Conservation (phyloP, 75 land plant species). For the Pinus tabuliformis region DNA sequence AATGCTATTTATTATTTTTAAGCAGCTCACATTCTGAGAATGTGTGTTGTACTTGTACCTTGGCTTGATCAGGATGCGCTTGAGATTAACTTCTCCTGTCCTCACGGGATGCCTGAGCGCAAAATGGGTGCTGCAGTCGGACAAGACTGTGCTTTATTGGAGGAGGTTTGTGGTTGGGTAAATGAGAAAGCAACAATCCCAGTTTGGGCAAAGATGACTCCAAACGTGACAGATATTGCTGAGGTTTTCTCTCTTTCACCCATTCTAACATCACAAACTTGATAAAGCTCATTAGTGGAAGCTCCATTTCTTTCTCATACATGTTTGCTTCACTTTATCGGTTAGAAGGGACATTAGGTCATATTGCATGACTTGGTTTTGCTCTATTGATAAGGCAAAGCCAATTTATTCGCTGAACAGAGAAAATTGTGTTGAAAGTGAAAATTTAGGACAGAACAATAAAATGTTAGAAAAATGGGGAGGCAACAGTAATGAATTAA, state of each 20-base stretch:
- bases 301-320: neutral
- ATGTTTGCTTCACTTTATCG: neutral
- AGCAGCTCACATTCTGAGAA: slow-evolving; percentile 2
- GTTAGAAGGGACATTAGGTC: neutral
- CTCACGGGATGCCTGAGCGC: slow-evolving; percentile 99
- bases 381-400: neutral
- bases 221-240: slow-evolving; percentile 94
- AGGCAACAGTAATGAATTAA: neutral
- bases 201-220: slow-evolving; percentile 99
- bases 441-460: neutral
- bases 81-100: slow-evolving; percentile 97
- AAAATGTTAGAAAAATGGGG: neutral
- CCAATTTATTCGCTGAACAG: neutral
- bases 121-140: slow-evolving; percentile 99
- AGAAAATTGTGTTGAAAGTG: neutral
- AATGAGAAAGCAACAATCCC: slow-evolving; percentile 96
- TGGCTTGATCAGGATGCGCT: slow-evolving; percentile 74
- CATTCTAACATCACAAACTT: too few relatives aligned
- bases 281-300: neutral
- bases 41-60: neutral
- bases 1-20: neutral
- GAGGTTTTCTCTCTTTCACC: slow-evolving; percentile 43
- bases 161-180: slow-evolving; percentile 95
- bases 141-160: slow-evolving; percentile 85
- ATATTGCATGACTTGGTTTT: neutral